Base-by-base conservation (phyloP, 257 asterid genomes). In the Nicotiana attenuata region DNA sequence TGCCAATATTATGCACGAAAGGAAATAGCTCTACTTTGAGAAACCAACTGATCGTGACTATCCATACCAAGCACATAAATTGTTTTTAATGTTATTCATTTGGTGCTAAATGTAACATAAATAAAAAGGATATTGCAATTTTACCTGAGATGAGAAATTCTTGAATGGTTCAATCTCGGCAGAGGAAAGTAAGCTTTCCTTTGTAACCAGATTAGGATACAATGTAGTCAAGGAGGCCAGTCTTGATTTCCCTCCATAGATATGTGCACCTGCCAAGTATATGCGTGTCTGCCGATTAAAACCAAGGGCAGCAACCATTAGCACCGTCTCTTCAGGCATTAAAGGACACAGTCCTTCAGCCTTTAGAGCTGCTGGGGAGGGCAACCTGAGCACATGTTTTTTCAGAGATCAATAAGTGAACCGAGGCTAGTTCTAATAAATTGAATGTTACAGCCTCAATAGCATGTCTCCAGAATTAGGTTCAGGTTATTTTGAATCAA, bases 301-400 rank as follows among this genome's bases (percentile, higher is more conserved):
- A 86, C 99, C 98, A 15, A 96, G 97, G 85, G 92, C 97, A 41
- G 98, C 98, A 83, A 96, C 98, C 97, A 94, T 91, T 81, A 96
- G 98, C 41, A 87, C 98, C 1, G 99, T 96, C 85, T 96, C 99
- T 91, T 96, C 99, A 8, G 99, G 99, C 99, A 92, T 96, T 90
- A 96, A 85, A 20, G 99, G 99, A 47, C 99, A 96, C 77, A 96
- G 86, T 64, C 98, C 99, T 93, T 96, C 99, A 5, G 91, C 86
- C 87, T 86, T 90, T 24, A 94, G 87, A 63, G 81, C 90, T 78
- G 83, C 80, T 20, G 98, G 89, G 35, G 97, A 90, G 15, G 98
- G 98, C 78, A 96, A 83, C 93, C 99, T 96, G 89, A 80, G 47
- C 57, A 80, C 22, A 31, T 1, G 13, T 29, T 31, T 65, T 31